Percentiles rank a stretch among this genome's conserved stretches.
These are phyloP conservation scores for Prunus mume DNA, from an alignment of 306 rosid genomes.

Conservation along the genomic window DNA sequence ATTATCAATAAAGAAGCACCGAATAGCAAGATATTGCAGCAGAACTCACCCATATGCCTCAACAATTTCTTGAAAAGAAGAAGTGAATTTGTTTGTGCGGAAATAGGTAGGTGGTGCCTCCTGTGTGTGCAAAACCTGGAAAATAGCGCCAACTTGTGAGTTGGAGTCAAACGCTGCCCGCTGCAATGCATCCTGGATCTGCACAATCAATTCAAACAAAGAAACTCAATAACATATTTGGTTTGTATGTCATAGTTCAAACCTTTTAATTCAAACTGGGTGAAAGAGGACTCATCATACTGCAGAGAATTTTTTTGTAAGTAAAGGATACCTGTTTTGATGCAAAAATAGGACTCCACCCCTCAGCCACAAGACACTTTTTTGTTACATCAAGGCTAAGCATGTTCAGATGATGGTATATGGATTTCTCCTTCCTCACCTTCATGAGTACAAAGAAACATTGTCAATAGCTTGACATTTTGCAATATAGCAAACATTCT, in stretches of 20 bases:
- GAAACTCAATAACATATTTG: background rate
- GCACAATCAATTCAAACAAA: slow-evolving; percentile 18
- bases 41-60: slow-evolving; percentile 60
- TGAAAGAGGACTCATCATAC: background rate
- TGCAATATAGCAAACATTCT: slow-evolving; percentile 16
- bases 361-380: slow-evolving; percentile 95
- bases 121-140: slow-evolving; percentile 51
- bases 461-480: slow-evolving; percentile 28
- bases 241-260: background rate
- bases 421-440: slow-evolving; percentile 93
- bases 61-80: slow-evolving; percentile 61
- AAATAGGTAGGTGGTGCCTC: slow-evolving; percentile 57
- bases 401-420: slow-evolving; percentile 90
- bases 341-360: slow-evolving; percentile 94
- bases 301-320: background rate
- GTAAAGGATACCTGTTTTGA: slow-evolving; percentile 62
- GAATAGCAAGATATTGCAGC: background rate
- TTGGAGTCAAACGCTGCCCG: slow-evolving; percentile 52
- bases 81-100: slow-evolving; percentile 56
- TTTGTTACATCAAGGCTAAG: slow-evolving; percentile 93
- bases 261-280: background rate
- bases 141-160: slow-evolving; percentile 59
- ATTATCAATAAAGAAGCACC: slow-evolving; percentile 7
- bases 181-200: slow-evolving; percentile 60
- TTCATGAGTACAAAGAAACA: slow-evolving; percentile 40